Conservation (phyloP, 768 basidiomycete genomes). For the Rhizopogon roseolus region DNA sequence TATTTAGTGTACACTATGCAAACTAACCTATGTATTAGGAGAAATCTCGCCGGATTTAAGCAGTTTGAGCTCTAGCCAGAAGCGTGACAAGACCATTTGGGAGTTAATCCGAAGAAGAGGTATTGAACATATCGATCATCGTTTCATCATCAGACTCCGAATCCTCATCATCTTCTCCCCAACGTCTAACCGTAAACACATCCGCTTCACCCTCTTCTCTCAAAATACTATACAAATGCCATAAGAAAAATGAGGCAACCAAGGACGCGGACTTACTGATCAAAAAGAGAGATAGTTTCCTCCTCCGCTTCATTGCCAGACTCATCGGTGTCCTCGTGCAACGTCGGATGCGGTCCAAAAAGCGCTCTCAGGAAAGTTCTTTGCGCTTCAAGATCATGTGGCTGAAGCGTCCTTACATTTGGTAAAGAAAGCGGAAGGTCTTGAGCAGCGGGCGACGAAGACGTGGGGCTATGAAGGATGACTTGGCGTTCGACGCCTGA, state of each 20-base stretch:
- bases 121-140: not conserved
- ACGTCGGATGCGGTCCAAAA: constrained; percentile 20
- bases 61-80: no score
- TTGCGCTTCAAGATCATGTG: constrained; percentile 29
- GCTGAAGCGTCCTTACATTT: constrained; percentile 42
- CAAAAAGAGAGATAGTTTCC: constrained; percentile 61
- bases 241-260: constrained; percentile 7
- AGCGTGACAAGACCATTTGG: no score
- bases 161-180: constrained; percentile 28
- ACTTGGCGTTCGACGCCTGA: constrained; percentile 72
- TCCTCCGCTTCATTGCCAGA: constrained; percentile 37
- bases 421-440: constrained; percentile 42
- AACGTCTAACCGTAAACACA: constrained; percentile 44
- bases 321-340: constrained; percentile 23
- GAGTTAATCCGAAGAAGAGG: not conserved
- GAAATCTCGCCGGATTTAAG: no score
- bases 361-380: constrained; percentile 33
- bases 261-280: constrained; percentile 48
- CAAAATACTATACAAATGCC: constrained; percentile 42
- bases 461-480: constrained; percentile 62
- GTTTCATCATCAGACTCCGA: constrained; percentile 8
- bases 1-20: constrained; percentile 37
- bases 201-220: constrained; percentile 53
- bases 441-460: constrained; percentile 44
- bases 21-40: no score